Evolutionary conservation across 2,329 filamentous ascomycete species (phyloP).

Genomic region (Fusarium sp.): DNA sequence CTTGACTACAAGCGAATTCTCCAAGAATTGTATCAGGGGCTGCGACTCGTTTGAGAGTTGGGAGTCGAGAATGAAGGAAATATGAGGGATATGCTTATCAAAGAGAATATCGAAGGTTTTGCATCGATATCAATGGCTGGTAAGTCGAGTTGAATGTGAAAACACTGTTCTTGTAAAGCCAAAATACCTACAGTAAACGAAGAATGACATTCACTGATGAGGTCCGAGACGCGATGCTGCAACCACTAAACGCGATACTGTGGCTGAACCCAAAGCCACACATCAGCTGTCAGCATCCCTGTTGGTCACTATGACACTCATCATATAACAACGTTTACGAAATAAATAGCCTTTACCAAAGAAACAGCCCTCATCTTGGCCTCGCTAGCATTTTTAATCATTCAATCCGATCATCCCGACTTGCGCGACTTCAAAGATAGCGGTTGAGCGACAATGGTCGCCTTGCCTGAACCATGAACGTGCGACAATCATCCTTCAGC

Average conservation of each 20-base stretch:
- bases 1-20: neutral
- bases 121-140: neutral
- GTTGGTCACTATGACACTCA: constrained; percentile 26
- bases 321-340: constrained; percentile 15
- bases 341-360: neutral
- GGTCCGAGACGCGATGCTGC: constrained; percentile 35
- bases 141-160: neutral
- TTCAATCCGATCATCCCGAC: neutral
- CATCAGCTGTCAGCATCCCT: constrained; percentile 24
- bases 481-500: constrained; percentile 63
- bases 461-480: constrained; percentile 57
- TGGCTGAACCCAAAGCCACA: constrained; percentile 42
- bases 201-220: neutral
- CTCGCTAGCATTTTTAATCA: neutral
- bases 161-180: neutral
- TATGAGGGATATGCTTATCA: no score
- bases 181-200: neutral
- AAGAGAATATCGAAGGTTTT: neutral
- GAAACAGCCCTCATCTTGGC: neutral
- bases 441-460: constrained; percentile 52
- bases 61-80: neutral
- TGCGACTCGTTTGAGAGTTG: neutral
- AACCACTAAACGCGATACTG: constrained; percentile 47
- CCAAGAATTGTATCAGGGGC: constrained; percentile 1
- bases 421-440: constrained; percentile 5